Evolutionary conservation across 2,329 filamentous ascomycete species (phyloP).

Genomic region (Fusarium sp.): DNA sequence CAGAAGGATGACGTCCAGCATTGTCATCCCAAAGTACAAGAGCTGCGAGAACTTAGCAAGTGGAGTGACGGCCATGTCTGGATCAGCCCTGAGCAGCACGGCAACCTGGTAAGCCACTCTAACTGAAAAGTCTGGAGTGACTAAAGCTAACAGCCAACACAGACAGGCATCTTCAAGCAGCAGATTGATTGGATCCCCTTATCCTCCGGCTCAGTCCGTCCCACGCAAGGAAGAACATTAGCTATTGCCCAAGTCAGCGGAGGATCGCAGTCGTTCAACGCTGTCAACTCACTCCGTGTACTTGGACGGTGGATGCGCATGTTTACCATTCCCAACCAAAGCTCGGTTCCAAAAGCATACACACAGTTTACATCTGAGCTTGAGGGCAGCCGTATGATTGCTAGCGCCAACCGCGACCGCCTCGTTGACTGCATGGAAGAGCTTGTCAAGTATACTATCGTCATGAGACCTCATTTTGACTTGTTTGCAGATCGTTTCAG

Average conservation of each 20-base stretch:
- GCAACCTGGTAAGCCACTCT: conserved; percentile 59
- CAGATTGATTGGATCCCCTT: conserved; percentile 77
- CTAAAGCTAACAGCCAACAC: neutral
- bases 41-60: conserved; percentile 65
- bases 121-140: neutral
- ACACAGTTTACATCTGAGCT: conserved; percentile 63
- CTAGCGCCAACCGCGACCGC: conserved; percentile 65
- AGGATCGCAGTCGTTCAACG: conserved; percentile 73
- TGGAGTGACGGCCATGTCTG: conserved; percentile 75
- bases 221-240: conserved; percentile 71
- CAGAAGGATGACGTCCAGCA: conserved; percentile 70
- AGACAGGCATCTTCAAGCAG: conserved; percentile 72
- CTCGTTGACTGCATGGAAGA: conserved; percentile 75
- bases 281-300: conserved; percentile 70
- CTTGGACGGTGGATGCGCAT: conserved; percentile 76
- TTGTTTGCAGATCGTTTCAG: conserved; percentile 71
- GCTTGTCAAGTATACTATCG: conserved; percentile 72
- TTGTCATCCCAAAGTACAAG: conserved; percentile 67
- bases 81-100: conserved; percentile 73
- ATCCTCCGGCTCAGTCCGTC: conserved; percentile 67
- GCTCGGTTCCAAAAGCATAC: conserved; percentile 69
- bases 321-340: conserved; percentile 73
- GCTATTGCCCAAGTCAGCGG: conserved; percentile 70
- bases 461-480: conserved; percentile 69
- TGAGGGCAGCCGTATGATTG: conserved; percentile 61